phyloP scores from a whole-genome alignment of 2,329 filamentous ascomycete genomes.

The Xylaria sp. region DNA sequence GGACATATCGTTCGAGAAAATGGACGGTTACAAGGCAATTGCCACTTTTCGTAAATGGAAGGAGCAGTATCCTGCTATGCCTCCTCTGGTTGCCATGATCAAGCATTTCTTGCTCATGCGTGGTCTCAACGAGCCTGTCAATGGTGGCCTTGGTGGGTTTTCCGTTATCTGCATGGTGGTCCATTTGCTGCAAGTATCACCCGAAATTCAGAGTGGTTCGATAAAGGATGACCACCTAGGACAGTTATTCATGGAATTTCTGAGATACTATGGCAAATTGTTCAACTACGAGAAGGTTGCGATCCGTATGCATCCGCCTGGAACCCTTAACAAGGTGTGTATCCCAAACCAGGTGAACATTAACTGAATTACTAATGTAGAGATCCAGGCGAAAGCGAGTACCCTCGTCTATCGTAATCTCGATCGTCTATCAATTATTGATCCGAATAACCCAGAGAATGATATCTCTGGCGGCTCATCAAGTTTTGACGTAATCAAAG shows the following conservation, averaged over 20 bases:
- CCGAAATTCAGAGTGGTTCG: constrained; percentile 70
- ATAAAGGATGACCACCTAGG: constrained; percentile 74
- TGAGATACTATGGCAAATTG: constrained; percentile 86
- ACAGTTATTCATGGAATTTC: constrained; percentile 84
- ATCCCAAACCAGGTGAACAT: neutral
- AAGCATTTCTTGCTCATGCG: constrained; percentile 95
- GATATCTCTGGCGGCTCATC: constrained; percentile 90
- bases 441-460: constrained; percentile 85
- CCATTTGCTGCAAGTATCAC: constrained; percentile 84
- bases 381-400: constrained; percentile 55
- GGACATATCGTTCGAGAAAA: constrained; percentile 94
- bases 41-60: constrained; percentile 86
- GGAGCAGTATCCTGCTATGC: constrained; percentile 81
- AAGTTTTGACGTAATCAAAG: constrained; percentile 73
- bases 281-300: constrained; percentile 77
- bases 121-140: constrained; percentile 89
- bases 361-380: constrained; percentile 33
- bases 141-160: constrained; percentile 92
- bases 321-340: constrained; percentile 75
- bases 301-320: constrained; percentile 79
- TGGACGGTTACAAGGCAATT: constrained; percentile 81
- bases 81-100: constrained; percentile 83
- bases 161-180: constrained; percentile 93
- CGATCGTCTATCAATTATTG: constrained; percentile 84
- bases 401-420: constrained; percentile 66